A percentile compares a stretch with the other conserved stretches of the same genome.
These are phyloP conservation scores for Candida ovalis DNA, from an alignment of 805 yeast genomes.

Conservation along the genomic window DNA sequence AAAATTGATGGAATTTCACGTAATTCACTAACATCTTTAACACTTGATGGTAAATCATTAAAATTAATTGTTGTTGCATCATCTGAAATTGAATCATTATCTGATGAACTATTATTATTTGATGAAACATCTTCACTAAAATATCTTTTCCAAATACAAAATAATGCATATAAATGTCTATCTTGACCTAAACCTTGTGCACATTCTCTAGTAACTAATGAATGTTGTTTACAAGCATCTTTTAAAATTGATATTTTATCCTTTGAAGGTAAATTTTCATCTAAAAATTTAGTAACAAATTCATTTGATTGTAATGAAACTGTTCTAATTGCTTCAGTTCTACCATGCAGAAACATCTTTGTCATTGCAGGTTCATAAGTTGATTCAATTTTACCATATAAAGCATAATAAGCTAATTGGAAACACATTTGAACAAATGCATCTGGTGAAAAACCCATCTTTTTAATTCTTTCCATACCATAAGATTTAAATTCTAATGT, in stretches of 20 bases:
- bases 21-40: constrained; percentile 21
- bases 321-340: constrained; percentile 89
- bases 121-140: constrained; percentile 27
- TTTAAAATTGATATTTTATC: constrained; percentile 59
- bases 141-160: constrained; percentile 80
- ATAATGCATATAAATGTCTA: constrained; percentile 82
- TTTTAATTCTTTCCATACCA: constrained; percentile 77
- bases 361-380: constrained; percentile 98
- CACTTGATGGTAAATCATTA: constrained; percentile 22
- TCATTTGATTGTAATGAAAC: constrained; percentile 76
- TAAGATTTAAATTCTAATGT: constrained; percentile 68
- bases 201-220: constrained; percentile 62
- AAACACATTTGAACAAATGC: constrained; percentile 93
- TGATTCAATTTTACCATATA: constrained; percentile 89
- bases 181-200: constrained; percentile 86
- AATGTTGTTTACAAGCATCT: constrained; percentile 69
- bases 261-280: constrained; percentile 50
- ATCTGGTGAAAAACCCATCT: constrained; percentile 87
- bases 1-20: constrained; percentile 66
- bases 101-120: constrained; percentile 14
- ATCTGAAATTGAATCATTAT: constrained; percentile 28
- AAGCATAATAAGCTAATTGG: constrained; percentile 88
- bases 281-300: constrained; percentile 83
- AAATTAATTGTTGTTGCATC: constrained; percentile 32
- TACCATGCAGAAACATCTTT: constrained; percentile 77